Base-by-base conservation (phyloP, 2,329 filamentous ascomycete genomes). In the Pseudopyricularia cyperi region DNA sequence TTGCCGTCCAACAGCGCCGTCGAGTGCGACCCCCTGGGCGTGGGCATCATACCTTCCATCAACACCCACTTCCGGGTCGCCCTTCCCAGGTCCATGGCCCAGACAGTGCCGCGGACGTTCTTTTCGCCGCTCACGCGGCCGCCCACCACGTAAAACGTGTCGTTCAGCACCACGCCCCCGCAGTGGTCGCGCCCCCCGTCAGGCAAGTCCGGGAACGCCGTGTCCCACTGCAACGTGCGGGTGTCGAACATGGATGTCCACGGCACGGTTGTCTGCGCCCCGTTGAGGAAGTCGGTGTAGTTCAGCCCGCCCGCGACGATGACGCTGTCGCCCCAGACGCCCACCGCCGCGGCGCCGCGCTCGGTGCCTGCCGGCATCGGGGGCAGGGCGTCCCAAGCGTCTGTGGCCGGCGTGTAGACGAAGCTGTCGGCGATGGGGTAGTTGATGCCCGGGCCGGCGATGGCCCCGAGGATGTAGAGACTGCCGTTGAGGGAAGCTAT, bases 271-370 rank as follows among this genome's bases (percentile, higher is more conserved):
- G 58, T 61, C 52, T 64, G 63, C 12, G 28, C 33, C 1, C 53
- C 52, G 46, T 22, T 22, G 28, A 22, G 32, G 28, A 48, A 28
- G 8, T 50, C 50, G 9, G 67, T 54, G 0, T 55, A 55, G 2
- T 58, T 59, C 56, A 69, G 59, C 0, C 70, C 69, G 3, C 69
- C 68, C 1, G 66, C 68, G 2, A 72, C 57, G 50, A 64, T 66
- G 4, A 71, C 62, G 1, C 52, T 62, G 3, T 57, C 53, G 2
- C 57, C 60, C 5, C 60, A 52, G 1, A 68, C 62, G 2, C 62
- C 64, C 0, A 69, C 52, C 0, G 62, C 60, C 0, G 68, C 62
- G 52, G 62, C 65, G 0, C 68, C 70, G 15, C 59, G 55, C 42
- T 59, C 57, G 0, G 58, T 54, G 0, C 61, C 62, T 0, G 56